A percentile compares a stretch with the other conserved stretches of the same genome.
These are phyloP conservation scores for Rhizopogon sp. DNA, from an alignment of 768 basidiomycete species.

Conservation along the genomic window DNA sequence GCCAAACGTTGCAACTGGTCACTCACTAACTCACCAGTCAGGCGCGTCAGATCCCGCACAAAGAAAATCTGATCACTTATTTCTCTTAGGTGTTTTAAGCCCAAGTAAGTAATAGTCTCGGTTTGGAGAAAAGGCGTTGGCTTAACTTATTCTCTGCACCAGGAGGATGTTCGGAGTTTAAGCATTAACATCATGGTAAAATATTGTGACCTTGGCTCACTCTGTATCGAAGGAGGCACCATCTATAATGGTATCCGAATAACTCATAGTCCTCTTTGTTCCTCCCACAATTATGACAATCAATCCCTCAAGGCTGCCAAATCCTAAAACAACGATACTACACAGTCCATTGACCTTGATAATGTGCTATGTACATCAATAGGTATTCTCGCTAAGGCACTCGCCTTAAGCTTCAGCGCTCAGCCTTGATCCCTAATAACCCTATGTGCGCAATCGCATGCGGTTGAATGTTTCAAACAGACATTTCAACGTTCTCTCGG, in stretches of 20 bases:
- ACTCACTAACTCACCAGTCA: too few relatives aligned
- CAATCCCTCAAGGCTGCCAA: too few relatives aligned
- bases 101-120: too few relatives aligned
- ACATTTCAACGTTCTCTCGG: constrained; percentile 11
- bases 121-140: too few relatives aligned
- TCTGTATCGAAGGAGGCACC: background rate
- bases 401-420: constrained; percentile 32
- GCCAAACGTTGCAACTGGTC: too few relatives aligned
- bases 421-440: constrained; percentile 31
- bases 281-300: constrained; percentile 5
- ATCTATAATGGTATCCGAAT: background rate
- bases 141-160: too few relatives aligned
- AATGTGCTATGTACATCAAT: constrained; percentile 37
- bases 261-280: background rate
- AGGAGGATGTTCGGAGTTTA: too few relatives aligned
- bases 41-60: too few relatives aligned
- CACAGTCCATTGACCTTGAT: constrained; percentile 45
- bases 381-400: constrained; percentile 45
- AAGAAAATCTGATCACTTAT: too few relatives aligned
- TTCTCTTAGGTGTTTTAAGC: too few relatives aligned
- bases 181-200: too few relatives aligned
- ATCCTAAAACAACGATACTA: constrained; percentile 36
- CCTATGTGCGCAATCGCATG: constrained; percentile 37
- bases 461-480: constrained; percentile 15
- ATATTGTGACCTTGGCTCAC: background rate